Evolutionary conservation across 1,284 basidiomycete species (phyloP).

Genomic region (Cronartium ribicola): DNA sequence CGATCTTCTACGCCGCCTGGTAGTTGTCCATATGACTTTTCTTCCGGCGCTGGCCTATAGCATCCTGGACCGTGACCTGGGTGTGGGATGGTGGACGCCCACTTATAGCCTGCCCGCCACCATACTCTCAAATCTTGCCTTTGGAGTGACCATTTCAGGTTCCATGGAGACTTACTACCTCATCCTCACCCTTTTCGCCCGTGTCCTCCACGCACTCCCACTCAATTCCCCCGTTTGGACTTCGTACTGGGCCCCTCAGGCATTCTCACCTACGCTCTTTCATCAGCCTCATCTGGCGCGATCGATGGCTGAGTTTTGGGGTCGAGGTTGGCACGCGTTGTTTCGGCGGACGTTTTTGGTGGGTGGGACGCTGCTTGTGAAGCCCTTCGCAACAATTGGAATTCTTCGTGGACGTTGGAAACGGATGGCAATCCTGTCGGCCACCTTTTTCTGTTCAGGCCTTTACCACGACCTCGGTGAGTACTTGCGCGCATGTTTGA

Average conservation of each 20-base stretch:
- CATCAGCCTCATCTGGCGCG: not conserved
- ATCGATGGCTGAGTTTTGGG: conserved; percentile 1
- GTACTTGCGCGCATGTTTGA: not conserved
- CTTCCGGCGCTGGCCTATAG: not conserved
- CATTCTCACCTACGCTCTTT: not conserved
- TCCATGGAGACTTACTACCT: not conserved
- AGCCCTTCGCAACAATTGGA: not conserved
- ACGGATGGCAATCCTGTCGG: not conserved
- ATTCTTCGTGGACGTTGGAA: not conserved
- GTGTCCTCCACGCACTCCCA: not conserved
- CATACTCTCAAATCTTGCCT: not conserved
- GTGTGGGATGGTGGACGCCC: not conserved
- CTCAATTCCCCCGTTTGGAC: not conserved
- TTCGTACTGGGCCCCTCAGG: not conserved
- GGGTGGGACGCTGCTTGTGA: not conserved
- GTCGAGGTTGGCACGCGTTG: not conserved
- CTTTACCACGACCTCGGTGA: not conserved
- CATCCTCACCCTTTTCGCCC: not conserved
- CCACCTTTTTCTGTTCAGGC: conserved; percentile 1
- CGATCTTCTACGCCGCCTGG: not conserved
- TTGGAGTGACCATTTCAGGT: not conserved
- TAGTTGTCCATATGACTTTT: not conserved
- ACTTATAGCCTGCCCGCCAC: not conserved
- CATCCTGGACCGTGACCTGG: not conserved
- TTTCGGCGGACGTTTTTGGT: not conserved